Evolutionary conservation across 2,329 filamentous ascomycete species (phyloP).

Genomic region (Neonectria sp.): DNA sequence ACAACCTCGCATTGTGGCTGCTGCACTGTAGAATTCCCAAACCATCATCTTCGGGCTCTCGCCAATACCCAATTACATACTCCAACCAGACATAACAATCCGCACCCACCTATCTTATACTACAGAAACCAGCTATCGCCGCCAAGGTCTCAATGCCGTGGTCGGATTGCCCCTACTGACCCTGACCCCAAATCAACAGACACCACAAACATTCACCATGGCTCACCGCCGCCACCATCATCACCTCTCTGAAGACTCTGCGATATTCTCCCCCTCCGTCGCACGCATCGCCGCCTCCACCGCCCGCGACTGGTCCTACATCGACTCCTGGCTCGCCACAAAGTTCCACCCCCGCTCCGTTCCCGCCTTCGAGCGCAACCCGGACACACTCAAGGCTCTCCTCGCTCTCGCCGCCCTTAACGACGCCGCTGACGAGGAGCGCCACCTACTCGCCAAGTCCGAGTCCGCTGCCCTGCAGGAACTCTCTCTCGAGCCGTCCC

Average conservation of each 20-base stretch:
- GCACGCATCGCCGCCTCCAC: conserved; percentile 84
- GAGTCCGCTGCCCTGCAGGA: conserved; percentile 73
- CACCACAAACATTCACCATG: conserved; percentile 31
- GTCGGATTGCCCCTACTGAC: neutral
- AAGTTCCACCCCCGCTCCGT: conserved; percentile 76
- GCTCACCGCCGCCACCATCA: conserved; percentile 43
- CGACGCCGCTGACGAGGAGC: conserved; percentile 83
- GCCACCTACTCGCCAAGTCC: conserved; percentile 68
- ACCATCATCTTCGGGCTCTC: neutral
- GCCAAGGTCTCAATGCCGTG: neutral
- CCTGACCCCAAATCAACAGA: neutral
- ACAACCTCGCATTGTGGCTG: conserved; percentile 1
- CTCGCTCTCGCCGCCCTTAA: conserved; percentile 82
- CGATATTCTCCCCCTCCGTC: conserved; percentile 78
- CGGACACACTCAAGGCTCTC: conserved; percentile 83
- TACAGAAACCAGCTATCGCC: neutral
- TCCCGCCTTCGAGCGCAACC: conserved; percentile 88
- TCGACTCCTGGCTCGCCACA: conserved; percentile 85
- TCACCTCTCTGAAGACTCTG: conserved; percentile 52
- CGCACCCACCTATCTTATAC: neutral
- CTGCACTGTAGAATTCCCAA: neutral
- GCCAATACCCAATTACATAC: neutral
- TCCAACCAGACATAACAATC: neutral
- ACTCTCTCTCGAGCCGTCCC: conserved; percentile 51
- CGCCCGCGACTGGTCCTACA: conserved; percentile 91